Evolutionary conservation across 345 rosid genomes (phyloP), one percentile per base, ranked within the genome.

Genomic region (Bruguiera sexangula): DNA sequence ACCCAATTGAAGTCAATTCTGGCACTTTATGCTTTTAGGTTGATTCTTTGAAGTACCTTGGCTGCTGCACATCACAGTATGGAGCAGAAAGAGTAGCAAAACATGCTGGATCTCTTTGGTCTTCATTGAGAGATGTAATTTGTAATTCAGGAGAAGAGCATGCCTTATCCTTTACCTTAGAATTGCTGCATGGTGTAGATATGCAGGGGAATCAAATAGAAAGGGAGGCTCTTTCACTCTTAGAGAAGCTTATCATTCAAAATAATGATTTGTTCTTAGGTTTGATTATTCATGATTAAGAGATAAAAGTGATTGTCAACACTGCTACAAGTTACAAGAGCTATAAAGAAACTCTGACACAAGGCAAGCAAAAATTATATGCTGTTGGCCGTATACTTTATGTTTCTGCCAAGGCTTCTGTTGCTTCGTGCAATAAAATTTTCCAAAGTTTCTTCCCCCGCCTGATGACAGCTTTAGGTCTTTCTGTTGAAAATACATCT

Each of bases 21-120:
- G 52, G 52, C 60, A 6, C 26, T 76, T 8, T 57, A 63, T 73
- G 46, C 68, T 67, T 65, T 36, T 75, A 95, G 99, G 87, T 90
- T 76, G 99, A 95, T 81, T 89, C 99, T 72, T 82, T 95, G 82
- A 90, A 81, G 82, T 95, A 78, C 78, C 87, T 95, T 58, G 69
- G 81, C 54, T 66, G 76, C 76, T 90, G 99, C 80, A 73, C 76
- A 0, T 22, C 76, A 57, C 86, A 82, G 55, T 95, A 88, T 83
- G 96, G 96, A 63, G 85, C 74, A 59, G 86, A 80, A 59, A 79
- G 88, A 78, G 82, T 86, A 80, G 83, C 64, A 76, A 86, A 81
- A 79, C 91, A 95, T 73, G 83, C 86, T 51, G 71, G 58, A 76
- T 71, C 79, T 75, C 79, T 92, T 62, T 95, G 99, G 97, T 78